Base-by-base conservation (phyloP, 805 yeast genomes). In the Candida coquimbonensis region DNA sequence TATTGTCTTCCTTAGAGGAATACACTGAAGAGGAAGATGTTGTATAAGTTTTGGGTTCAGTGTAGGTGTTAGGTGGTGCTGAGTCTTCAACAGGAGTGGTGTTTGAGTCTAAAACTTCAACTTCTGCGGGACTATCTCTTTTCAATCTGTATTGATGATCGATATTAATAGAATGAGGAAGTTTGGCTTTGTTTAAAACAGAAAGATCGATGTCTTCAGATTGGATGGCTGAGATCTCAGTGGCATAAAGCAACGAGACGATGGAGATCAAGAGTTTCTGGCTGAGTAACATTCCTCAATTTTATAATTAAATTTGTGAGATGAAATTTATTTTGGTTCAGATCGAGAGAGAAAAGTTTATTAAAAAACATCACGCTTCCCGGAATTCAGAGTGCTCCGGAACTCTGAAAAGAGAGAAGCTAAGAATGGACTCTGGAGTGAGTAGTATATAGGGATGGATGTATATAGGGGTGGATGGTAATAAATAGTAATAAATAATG, bases 41-140 rank as follows among this genome's bases (percentile, higher is more conserved):
- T 9, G 11, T 29, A 11, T 29, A 29, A 29, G 31, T 29, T 11
- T 29, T 29, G 13, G 31, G 7, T 11, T 29, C 13, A 5, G 13
- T 11, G 13, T 33, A n/a, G 5, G 21, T n/a, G 17, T n/a, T 19
- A 13, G 41, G 7, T 4, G 33, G 19, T 4, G n/a, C 25, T 8
- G 36, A 33, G 13, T 51, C 54, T 43, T 57, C 61, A 9, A 56
- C 39, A 3, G 60, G 61, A 3, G 51, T 41, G 3, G 61, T 47
- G 47, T 57, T 46, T 25, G 54, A 50, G 43, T 58, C 61, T 8
- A 43, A 31, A 9, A 55, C 56, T 21, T 48, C 51, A 17, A 57
- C 46, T 4, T 53, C 58, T 8, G 57, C 58, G 26, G 54, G 54
- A 33, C 43, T 31, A 21, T 50, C 57, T 49, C 60, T 54, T 43